Evolutionary conservation across 257 asterid genomes (phyloP), one percentile per base, ranked within the genome.

Genomic region (Jaltomata sinuosa): DNA sequence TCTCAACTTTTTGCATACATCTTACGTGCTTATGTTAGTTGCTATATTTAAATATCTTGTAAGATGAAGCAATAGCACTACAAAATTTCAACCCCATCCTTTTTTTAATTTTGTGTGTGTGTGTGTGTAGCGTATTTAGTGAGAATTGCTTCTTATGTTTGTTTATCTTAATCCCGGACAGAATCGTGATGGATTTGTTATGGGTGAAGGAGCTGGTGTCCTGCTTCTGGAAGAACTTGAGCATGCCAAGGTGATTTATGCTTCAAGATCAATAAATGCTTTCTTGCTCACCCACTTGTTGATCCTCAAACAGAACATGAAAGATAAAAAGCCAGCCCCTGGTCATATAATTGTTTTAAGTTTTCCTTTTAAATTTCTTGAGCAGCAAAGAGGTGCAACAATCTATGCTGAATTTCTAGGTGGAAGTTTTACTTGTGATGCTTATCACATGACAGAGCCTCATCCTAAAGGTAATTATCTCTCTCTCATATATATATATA

Each of bases 171-270:
- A n/a, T 80, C 50, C 85, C 84, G 81, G 68, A 87, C 92, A 96
- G 99, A 92, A 91, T 84, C 98, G 98, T 36, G 98, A 96, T 89
- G 99, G 99, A 50, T 96, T 96, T 89, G 99, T 96, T 57, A 92
- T 96, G 99, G 99, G 99, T 85, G 99, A 96, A 92, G 99, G 99
- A 68, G 90, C 98, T 87, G 99, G 98, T 84, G 99, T 94, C 85
- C 88, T 96, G 87, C 96, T 96, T 11, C 83, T 96, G 89, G 99
- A 96, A 87, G 99, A 96, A 89, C 97, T 96, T 85, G 99, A 96
- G 85, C 98, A 96, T 89, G 99, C 98, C 83, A 89, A 93, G 98
- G 98, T 93, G 88, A 85, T 49, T 18, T 49, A 77, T 49, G 64
- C 64, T 77, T 77, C 82, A 77, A 77, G 29, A 32, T 77, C 45